Conservation (phyloP, 2,329 filamentous ascomycete genomes). For the Rhynchosporium secalis region DNA sequence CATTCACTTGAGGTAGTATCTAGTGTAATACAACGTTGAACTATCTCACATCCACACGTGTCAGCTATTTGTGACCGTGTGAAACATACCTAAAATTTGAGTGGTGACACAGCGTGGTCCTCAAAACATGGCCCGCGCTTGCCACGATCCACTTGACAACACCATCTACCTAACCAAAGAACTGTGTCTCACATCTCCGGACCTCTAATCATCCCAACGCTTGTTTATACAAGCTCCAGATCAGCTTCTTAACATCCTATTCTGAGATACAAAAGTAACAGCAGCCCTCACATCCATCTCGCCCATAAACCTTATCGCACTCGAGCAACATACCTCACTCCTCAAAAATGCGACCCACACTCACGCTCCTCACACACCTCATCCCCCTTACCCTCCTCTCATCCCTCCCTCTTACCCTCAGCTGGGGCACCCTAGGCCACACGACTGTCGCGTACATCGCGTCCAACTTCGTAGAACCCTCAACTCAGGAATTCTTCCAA, state of each 20-base stretch:
- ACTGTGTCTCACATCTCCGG: neutral
- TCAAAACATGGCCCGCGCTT: conserved; percentile 5
- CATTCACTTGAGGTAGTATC: too few species aligned
- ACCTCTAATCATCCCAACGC: conserved; percentile 6
- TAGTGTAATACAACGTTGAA: neutral
- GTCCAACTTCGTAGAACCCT: conserved; percentile 56
- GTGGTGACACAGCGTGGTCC: conserved; percentile 7
- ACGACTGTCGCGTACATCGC: conserved; percentile 66
- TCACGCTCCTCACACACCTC: neutral
- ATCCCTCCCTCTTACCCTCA: conserved; percentile 18
- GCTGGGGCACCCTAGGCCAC: conserved; percentile 55
- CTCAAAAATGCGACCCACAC: conserved; percentile 8
- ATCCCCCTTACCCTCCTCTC: conserved; percentile 10
- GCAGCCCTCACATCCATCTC: neutral
- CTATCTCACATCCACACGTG: neutral
- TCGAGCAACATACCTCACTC: neutral
- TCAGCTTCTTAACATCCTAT: neutral
- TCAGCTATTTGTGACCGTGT: neutral
- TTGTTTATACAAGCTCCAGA: conserved; percentile 5
- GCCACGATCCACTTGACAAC: conserved; percentile 20
- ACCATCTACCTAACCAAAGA: conserved; percentile 22
- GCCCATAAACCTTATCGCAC: neutral
- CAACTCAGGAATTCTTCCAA: conserved; percentile 59
- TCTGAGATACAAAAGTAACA: neutral
- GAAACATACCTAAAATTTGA: conserved; percentile 14